Evolutionary conservation across 1,139 yeast species (phyloP).

Genomic region (Taphrina pruni): DNA sequence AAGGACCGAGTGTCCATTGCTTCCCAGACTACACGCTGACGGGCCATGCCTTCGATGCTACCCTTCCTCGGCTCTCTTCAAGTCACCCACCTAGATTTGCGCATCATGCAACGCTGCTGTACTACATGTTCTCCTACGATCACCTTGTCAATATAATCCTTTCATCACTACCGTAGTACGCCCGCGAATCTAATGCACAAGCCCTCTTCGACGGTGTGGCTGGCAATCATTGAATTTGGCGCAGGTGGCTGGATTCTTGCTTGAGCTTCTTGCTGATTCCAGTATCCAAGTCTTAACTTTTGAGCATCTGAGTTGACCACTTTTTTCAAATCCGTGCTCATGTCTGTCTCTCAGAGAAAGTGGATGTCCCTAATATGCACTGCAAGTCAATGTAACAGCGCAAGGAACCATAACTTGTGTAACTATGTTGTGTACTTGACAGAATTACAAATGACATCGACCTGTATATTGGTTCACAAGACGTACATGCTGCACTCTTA

Average conservation of each 20-base stretch:
- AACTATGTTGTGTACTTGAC: too few relatives aligned
- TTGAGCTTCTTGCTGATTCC: too few relatives aligned
- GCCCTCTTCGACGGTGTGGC: neutral
- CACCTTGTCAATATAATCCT: neutral
- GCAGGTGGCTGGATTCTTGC: neutral
- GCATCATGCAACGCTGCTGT: neutral
- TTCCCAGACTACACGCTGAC: neutral
- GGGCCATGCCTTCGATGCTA: neutral
- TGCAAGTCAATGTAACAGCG: neutral
- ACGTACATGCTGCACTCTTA: too few relatives aligned
- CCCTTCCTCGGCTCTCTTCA: neutral
- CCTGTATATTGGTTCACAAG: too few relatives aligned
- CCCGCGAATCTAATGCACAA: neutral
- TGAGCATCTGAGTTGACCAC: neutral
- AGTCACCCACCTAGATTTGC: too few relatives aligned
- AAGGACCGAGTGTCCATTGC: constrained; percentile 6
- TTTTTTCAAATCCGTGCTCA: too few relatives aligned
- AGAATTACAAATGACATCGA: too few relatives aligned
- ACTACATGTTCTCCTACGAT: neutral
- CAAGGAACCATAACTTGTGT: too few relatives aligned
- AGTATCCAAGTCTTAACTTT: neutral
- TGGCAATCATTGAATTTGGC: neutral
- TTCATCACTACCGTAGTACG: too few relatives aligned
- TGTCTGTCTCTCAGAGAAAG: too few relatives aligned
- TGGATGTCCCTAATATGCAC: too few relatives aligned